phyloP scores from a whole-genome alignment of 495 filamentous ascomycete genomes.

The Lophiostoma macrostomum region DNA sequence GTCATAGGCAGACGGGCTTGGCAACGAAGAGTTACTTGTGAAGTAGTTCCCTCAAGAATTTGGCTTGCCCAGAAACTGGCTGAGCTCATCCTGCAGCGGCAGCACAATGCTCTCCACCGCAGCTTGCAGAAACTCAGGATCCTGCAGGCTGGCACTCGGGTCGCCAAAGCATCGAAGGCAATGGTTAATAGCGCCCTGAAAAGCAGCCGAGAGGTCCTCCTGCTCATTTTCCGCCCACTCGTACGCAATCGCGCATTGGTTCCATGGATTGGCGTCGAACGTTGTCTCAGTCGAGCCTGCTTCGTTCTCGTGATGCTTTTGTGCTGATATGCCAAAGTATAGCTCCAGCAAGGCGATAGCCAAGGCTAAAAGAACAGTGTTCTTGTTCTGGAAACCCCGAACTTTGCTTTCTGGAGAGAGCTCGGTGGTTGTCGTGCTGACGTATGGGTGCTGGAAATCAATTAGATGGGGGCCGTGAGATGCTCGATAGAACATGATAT shows the following conservation, averaged over 20 bases:
- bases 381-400: slow-evolving; percentile 33
- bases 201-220: slow-evolving; percentile 33
- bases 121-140: slow-evolving; percentile 29
- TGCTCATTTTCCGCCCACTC: slow-evolving; percentile 31
- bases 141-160: slow-evolving; percentile 27
- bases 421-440: slow-evolving; percentile 9
- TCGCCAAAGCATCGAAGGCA: slow-evolving; percentile 33
- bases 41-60: not conserved
- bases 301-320: slow-evolving; percentile 21
- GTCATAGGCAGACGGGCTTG: no score
- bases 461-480: slow-evolving; percentile 10
- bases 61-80: slow-evolving; percentile 29
- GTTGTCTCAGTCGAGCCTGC: not conserved
- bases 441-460: slow-evolving; percentile 32
- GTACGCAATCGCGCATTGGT: slow-evolving; percentile 28
- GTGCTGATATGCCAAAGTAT: slow-evolving; percentile 30
- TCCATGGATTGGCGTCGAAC: slow-evolving; percentile 28
- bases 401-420: slow-evolving; percentile 9
- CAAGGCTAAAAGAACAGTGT: slow-evolving; percentile 32
- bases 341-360: slow-evolving; percentile 30
- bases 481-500: slow-evolving; percentile 28
- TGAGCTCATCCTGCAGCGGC: slow-evolving; percentile 31
- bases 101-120: slow-evolving; percentile 31
- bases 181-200: slow-evolving; percentile 26
- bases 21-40: not conserved